These are phyloP conservation scores for Jacaranda copaia DNA, from an alignment of 257 asterid genomes.

Conservation along the genomic window DNA sequence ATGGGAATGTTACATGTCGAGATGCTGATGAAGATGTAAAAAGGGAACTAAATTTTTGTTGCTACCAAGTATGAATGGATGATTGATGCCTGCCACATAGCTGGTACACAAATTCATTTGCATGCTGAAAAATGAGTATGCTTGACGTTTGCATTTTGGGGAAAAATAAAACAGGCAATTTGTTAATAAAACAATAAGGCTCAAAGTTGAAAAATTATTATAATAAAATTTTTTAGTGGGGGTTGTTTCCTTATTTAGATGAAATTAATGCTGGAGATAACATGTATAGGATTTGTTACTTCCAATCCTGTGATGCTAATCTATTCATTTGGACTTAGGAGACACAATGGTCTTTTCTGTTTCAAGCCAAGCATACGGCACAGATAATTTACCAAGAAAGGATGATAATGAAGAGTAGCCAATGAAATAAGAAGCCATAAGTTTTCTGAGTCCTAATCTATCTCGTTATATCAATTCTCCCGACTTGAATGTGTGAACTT, in stretches of 20 bases:
- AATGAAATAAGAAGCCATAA: background rate
- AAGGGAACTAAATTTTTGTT: background rate
- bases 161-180: background rate
- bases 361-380: background rate
- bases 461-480: too few relatives aligned
- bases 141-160: background rate
- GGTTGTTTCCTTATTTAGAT: background rate
- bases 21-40: background rate
- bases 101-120: background rate
- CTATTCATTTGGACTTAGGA: slow-evolving; percentile 17
- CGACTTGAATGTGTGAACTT: too few relatives aligned
- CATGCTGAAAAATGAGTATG: background rate
- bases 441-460: background rate
- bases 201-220: background rate
- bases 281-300: background rate
- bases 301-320: background rate
- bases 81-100: background rate
- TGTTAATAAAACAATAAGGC: background rate
- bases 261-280: background rate
- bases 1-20: background rate
- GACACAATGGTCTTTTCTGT: background rate
- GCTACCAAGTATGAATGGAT: background rate
- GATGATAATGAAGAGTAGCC: background rate
- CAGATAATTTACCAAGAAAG: background rate
- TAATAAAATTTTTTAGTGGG: background rate